These are phyloP conservation scores for Saccharomycopsis sp. DNA, from an alignment of 805 yeast species.

Conservation along the genomic window DNA sequence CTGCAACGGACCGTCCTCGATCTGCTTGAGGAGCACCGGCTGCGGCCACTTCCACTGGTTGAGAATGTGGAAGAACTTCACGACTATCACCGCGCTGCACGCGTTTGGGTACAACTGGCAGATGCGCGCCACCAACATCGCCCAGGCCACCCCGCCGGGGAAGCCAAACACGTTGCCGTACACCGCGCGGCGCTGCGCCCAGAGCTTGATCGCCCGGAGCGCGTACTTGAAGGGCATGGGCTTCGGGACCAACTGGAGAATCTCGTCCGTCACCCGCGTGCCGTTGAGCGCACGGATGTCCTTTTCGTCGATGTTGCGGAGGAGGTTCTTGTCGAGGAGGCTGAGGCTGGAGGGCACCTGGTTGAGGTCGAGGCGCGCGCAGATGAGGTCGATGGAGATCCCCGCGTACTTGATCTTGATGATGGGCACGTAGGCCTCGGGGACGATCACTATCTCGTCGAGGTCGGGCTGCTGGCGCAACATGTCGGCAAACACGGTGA, in stretches of 20 bases:
- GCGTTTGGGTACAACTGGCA: conserved; percentile 97
- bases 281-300: conserved; percentile 90
- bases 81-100: conserved; percentile 84
- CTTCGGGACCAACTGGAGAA: conserved; percentile 81
- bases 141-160: conserved; percentile 99
- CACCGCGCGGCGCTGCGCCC: conserved; percentile 95
- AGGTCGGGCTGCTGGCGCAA: conserved; percentile 70
- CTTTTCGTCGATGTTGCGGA: conserved; percentile 83
- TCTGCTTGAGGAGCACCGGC: conserved; percentile 85
- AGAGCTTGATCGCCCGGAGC: conserved; percentile 82
- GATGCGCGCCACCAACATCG: conserved; percentile 96
- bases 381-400: conserved; percentile 86
- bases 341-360: conserved; percentile 73
- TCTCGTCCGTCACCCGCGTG: conserved; percentile 95
- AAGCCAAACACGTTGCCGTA: conserved; percentile 95
- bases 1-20: conserved; percentile 95
- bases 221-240: conserved; percentile 91
- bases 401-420: conserved; percentile 85
- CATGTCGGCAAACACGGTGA: conserved; percentile 67
- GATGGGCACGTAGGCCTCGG: conserved; percentile 97
- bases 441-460: conserved; percentile 88
- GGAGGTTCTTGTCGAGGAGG: conserved; percentile 74
- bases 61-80: conserved; percentile 80
- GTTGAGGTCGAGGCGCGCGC: conserved; percentile 76
- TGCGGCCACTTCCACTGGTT: conserved; percentile 98